Evolutionary conservation across 1,284 basidiomycete species (phyloP).

Genomic region (Gomphus bonarii): DNA sequence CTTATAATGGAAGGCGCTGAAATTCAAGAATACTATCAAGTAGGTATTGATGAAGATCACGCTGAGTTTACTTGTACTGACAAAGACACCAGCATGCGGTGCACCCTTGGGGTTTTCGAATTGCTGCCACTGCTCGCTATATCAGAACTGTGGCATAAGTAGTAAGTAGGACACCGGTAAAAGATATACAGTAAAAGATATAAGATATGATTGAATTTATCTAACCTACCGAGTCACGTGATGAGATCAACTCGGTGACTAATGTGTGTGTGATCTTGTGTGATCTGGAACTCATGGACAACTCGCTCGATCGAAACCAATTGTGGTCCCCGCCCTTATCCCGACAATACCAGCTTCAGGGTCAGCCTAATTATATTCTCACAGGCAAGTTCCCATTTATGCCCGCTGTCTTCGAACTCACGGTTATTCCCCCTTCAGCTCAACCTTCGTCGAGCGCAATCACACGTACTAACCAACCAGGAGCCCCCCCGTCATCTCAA

Average conservation of each 20-base stretch:
- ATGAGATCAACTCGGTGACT: not conserved
- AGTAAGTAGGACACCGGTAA: not conserved
- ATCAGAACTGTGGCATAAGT: conserved; percentile 16
- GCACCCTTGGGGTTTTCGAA: conserved; percentile 38
- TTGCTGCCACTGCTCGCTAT: conserved; percentile 42
- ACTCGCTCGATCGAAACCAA: conserved; percentile 12
- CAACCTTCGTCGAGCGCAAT: not conserved
- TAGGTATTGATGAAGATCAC: conserved; percentile 4
- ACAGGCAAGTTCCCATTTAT: conserved; percentile 7
- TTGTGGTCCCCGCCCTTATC: conserved; percentile 12
- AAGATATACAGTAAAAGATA: not conserved
- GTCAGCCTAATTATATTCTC: conserved; percentile 8
- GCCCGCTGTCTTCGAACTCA: not conserved
- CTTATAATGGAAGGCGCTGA: conserved; percentile 61
- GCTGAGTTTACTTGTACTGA: not conserved
- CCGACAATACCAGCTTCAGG: conserved; percentile 10
- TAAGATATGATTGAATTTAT: not conserved
- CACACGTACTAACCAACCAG: conserved; percentile 7
- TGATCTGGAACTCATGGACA: conserved; percentile 10
- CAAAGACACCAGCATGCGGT: conserved; percentile 32
- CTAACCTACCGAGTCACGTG: not conserved
- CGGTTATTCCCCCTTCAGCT: not conserved
- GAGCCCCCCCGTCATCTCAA: conserved; percentile 4
- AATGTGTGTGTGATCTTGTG: not conserved
- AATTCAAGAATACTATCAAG: conserved; percentile 65